phyloP scores from a whole-genome alignment of 1,284 basidiomycete species.

The Cryptococcus sp. region DNA sequence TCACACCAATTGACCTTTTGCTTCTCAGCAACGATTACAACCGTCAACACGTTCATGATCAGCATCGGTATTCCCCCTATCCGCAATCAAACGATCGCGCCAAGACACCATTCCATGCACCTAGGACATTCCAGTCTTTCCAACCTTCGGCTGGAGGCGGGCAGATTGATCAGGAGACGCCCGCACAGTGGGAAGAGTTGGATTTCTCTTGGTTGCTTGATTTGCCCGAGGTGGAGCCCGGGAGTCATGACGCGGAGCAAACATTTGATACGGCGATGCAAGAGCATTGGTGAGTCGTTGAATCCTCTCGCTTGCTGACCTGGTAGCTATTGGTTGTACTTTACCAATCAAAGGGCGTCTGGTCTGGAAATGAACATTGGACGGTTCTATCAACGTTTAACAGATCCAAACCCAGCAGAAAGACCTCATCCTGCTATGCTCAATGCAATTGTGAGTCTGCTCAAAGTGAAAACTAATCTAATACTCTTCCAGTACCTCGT shows the following conservation, averaged over 20 bases:
- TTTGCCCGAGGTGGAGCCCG: not conserved
- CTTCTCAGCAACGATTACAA: not conserved
- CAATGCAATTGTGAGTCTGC: conserved; percentile 11
- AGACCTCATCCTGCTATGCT: conserved; percentile 12
- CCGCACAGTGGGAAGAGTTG: conserved; percentile 9
- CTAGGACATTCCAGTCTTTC: conserved; percentile 1
- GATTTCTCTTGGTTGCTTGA: conserved; percentile 13
- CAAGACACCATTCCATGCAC: not conserved
- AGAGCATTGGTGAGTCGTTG: conserved; percentile 11
- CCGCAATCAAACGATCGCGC: not conserved
- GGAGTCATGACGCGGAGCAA: too few species aligned
- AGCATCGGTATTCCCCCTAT: not conserved
- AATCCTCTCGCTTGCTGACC: too few species aligned
- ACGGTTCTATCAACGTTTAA: conserved; percentile 17
- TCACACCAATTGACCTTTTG: not conserved
- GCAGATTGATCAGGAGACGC: conserved; percentile 1
- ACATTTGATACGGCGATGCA: conserved; percentile 4
- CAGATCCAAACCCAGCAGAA: conserved; percentile 2
- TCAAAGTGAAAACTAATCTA: not conserved
- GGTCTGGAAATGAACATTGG: conserved; percentile 17
- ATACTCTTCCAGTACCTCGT: conserved; percentile 13
- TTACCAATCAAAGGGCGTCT: conserved; percentile 10
- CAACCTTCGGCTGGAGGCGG: conserved; percentile 1
- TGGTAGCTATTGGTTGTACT: conserved; percentile 18
- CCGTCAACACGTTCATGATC: not conserved